phyloP scores from a whole-genome alignment of 352 stramenopile species.

The Globisporangium spinosum region DNA sequence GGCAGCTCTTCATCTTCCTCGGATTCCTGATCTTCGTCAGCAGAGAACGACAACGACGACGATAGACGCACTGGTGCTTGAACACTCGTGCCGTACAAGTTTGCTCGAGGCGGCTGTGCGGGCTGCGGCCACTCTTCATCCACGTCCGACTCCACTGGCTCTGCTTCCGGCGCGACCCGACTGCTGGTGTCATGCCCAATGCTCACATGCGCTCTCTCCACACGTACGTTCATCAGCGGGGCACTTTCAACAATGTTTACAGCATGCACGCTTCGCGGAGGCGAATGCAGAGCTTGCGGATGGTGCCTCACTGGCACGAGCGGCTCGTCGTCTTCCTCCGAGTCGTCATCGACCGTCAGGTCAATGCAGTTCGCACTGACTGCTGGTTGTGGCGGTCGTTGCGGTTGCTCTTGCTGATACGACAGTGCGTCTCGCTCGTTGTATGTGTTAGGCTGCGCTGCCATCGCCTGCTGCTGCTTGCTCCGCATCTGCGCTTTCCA shows the following conservation, averaged over 20 bases:
- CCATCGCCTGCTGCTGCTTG: background rate
- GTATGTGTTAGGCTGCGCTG: background rate
- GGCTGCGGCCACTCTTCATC: constrained; percentile 51
- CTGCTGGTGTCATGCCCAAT: background rate
- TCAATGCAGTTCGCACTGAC: constrained; percentile 33
- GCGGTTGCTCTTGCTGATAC: constrained; percentile 1
- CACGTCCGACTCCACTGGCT: constrained; percentile 51
- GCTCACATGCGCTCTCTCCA: background rate
- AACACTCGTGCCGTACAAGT: constrained; percentile 2
- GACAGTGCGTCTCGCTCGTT: background rate
- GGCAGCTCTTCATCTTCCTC: constrained; percentile 40
- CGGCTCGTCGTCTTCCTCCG: constrained; percentile 49
- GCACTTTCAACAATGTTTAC: background rate
- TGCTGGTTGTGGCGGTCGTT: background rate
- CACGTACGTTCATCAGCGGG: background rate
- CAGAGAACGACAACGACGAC: background rate
- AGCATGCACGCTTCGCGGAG: background rate
- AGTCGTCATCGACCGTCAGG: constrained; percentile 51
- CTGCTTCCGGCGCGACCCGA: background rate
- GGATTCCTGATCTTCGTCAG: constrained; percentile 21
- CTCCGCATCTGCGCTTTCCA: constrained; percentile 14
- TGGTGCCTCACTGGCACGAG: constrained; percentile 10
- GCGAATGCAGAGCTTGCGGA: background rate
- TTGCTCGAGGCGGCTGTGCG: constrained; percentile 7
- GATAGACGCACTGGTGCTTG: background rate